These are phyloP conservation scores for Trichosporon sp. DNA, from an alignment of 1,284 basidiomycete genomes.

Conservation along the genomic window DNA sequence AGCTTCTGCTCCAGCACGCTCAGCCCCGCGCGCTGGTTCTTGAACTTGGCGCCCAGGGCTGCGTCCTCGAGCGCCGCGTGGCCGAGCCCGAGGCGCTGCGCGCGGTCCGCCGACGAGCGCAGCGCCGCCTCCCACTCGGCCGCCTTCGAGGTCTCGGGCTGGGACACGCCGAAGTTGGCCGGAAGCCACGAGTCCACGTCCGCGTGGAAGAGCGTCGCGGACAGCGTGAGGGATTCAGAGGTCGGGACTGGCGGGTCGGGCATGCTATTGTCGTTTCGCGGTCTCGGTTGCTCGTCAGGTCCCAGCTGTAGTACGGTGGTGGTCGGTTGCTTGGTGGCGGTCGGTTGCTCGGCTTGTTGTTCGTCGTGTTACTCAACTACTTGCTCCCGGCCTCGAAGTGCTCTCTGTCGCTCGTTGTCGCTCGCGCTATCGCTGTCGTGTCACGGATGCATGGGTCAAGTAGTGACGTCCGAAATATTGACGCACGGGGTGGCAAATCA, in stretches of 20 bases:
- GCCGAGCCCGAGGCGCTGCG: slow-evolving; percentile 35
- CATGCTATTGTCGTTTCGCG: too few species aligned
- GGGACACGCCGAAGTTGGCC: slow-evolving; percentile 27
- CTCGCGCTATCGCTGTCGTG: not conserved
- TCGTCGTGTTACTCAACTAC: too few species aligned
- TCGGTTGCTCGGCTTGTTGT: too few species aligned
- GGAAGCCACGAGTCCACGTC: slow-evolving; percentile 42
- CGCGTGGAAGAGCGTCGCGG: slow-evolving; percentile 38
- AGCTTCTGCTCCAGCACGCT: slow-evolving; percentile 16
- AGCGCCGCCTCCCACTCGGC: slow-evolving; percentile 19
- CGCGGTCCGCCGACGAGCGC: slow-evolving; percentile 7
- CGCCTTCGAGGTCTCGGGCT: slow-evolving; percentile 6
- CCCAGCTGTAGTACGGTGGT: too few species aligned
- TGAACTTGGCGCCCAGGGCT: not conserved
- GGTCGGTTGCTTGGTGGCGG: too few species aligned
- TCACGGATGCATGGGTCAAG: not conserved
- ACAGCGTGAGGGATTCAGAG: slow-evolving; percentile 34
- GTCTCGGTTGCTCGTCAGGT: too few species aligned
- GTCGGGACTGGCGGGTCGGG: not conserved
- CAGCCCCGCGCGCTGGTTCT: slow-evolving; percentile 11
- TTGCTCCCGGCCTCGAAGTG: too few species aligned
- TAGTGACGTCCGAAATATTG: not conserved
- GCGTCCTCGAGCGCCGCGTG: slow-evolving; percentile 31
- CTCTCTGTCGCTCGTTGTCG: not conserved
- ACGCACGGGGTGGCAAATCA: slow-evolving; percentile 6